Base-by-base conservation (phyloP, 192 early-diverging fungal genomes). In the Lunasporangiospora selenospora region DNA sequence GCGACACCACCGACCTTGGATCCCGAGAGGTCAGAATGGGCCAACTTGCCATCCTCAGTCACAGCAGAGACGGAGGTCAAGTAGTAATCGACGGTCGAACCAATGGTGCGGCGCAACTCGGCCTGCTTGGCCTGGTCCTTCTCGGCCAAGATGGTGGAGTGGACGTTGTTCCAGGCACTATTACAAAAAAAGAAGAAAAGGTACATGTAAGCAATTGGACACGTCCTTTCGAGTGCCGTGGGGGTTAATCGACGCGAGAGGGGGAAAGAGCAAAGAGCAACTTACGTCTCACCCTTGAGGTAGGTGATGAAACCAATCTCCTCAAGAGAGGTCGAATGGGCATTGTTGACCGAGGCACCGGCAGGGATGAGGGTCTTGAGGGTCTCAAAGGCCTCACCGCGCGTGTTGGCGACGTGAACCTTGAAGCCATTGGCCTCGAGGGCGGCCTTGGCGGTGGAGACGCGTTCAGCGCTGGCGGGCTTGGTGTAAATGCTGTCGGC, bases 221-320 rank as follows among this genome's bases (percentile, higher is more conserved):
- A 27, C 8, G 6, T 11, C 4, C 4, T 39, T 27, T 43, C 36
- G 24, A 29, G 53, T 16, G 24, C 37, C 23, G 12, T 9, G 34
- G 24, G 19, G 19, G 2, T 19, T 13, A 27, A 16, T 36, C 34
- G 13, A 10, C 10, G 24, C 29, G 6, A 33, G 5, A 19, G 11
- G 23, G 21, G 29, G 13, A 26, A 29, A 51, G 39, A 42, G 5
- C 13, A 15, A 3, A 24, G 19, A 21, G 37, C 33, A 13, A 63
- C 61, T 63, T 63, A 63, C 61, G 71, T 64, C 39, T 71, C 73
- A 6, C 65, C 76, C 49, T 75, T 78, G 51, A 78, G 71, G 54
- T 75, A 78, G 48, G 56, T 67, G 34, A 78, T 67, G 56, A 78
- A 78, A 2, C 76, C 76, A n/a, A 78, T 76, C 76, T 78, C 70